phyloP scores from a whole-genome alignment of 1,284 basidiomycete genomes.

The Anthracocystis panici-leucophaei region DNA sequence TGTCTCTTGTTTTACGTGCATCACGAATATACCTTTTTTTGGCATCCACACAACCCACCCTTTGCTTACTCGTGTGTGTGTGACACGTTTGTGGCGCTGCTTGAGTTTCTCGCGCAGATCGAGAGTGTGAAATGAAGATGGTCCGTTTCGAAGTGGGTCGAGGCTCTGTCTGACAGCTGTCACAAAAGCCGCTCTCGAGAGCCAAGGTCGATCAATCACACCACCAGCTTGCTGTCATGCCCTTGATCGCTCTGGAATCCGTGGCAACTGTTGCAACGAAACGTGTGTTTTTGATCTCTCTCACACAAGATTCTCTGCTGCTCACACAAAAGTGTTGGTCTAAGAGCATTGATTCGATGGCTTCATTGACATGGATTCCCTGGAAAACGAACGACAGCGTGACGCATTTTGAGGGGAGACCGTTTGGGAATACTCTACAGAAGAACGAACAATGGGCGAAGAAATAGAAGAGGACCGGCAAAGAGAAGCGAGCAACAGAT shows the following conservation, averaged over 20 bases:
- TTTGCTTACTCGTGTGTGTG: not conserved
- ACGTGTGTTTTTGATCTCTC: too few species aligned
- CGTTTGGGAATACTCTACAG: conserved; percentile 24
- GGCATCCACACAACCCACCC: not conserved
- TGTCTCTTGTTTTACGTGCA: not conserved
- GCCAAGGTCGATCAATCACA: too few species aligned
- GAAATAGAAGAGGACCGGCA: conserved; percentile 1
- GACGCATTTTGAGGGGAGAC: conserved; percentile 9
- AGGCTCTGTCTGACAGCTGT: too few species aligned
- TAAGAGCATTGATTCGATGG: not conserved
- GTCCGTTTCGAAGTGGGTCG: not conserved
- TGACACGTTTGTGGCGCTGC: not conserved
- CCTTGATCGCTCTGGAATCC: too few species aligned
- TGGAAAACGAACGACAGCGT: conserved; percentile 19
- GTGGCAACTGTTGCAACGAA: too few species aligned
- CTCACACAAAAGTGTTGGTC: too few species aligned
- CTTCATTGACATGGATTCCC: not conserved
- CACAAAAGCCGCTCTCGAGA: too few species aligned
- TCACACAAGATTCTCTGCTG: not conserved
- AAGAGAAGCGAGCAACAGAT: conserved; percentile 7
- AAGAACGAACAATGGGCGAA: conserved; percentile 3
- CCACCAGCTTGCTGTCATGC: too few species aligned
- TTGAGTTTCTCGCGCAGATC: not conserved
- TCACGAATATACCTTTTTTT: conserved; percentile 5
- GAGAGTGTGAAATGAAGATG: not conserved